Evolutionary conservation across 164 flowering plant species (phyloP).

Genomic region (Vitis amurensis): DNA sequence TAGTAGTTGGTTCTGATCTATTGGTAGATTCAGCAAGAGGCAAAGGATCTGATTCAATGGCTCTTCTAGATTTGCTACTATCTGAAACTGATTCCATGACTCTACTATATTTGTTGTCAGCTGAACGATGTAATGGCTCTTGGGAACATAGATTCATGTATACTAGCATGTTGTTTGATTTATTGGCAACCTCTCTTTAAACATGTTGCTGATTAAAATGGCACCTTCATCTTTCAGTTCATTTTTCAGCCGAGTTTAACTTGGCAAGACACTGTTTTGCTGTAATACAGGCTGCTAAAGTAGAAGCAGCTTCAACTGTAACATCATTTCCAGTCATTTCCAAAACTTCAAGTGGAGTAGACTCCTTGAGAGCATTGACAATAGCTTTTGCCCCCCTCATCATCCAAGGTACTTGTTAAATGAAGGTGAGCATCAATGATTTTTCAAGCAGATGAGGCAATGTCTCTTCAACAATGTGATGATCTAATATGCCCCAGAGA

Average conservation of each 20-base stretch:
- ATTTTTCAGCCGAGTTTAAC: conserved; percentile 55
- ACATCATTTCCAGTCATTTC: conserved; percentile 73
- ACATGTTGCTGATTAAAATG: conserved; percentile 18
- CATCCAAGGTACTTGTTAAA: too few relatives aligned
- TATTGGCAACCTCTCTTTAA: conserved; percentile 72
- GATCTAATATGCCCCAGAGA: too few relatives aligned
- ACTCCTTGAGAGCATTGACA: too few relatives aligned
- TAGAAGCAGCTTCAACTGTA: conserved; percentile 42
- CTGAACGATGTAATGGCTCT: conserved; percentile 48
- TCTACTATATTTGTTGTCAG: too few relatives aligned
- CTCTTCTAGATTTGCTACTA: conserved; percentile 16
- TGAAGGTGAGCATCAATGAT: too few relatives aligned
- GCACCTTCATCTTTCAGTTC: conserved; percentile 74
- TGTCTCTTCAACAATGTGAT: too few relatives aligned
- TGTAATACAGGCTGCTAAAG: conserved; percentile 46
- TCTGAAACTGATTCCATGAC: neutral
- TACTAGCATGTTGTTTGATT: conserved; percentile 80
- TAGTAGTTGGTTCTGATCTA: conserved; percentile 19
- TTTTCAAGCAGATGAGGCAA: too few relatives aligned
- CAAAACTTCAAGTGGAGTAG: conserved; percentile 41
- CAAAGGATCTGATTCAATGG: conserved; percentile 27
- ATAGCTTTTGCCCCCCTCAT: too few relatives aligned
- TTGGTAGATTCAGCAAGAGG: conserved; percentile 17
- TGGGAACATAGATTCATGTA: conserved; percentile 87
- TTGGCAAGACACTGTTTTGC: conserved; percentile 46